Evolutionary conservation across 345 rosid genomes (phyloP), one percentile per base, ranked within the genome.

Genomic region (Murraya paniculata): DNA sequence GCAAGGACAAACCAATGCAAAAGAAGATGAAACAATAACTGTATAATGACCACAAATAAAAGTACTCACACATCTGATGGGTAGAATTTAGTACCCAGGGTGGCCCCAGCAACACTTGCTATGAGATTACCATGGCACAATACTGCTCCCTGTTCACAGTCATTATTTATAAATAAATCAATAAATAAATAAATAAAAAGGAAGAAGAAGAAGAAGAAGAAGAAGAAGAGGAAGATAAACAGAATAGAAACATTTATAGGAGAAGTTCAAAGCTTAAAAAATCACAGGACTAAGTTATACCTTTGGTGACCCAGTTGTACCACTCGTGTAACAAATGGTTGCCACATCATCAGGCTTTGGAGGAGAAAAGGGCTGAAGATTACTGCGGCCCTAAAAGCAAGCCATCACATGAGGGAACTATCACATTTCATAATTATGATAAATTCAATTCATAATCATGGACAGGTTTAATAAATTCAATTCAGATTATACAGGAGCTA

Each of bases 291-390:
- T 66, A 74, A 76, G 74, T 1, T 68, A 55, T 86, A 96, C 99
- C 98, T 96, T 96, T 73, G 99, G 99, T 59, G 91, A 92, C 75
- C 99, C 99, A 57, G 99, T 96, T 75, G 99, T 96, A 76, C 99
- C 99, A 79, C 99, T 96, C 11, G 99, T 96, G 79, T 96, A 91
- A 89, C 99, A 95, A 80, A 93, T 87, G 60, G 92, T 91, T 39
- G 96, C 96, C 72, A 87, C 24, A 76, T 88, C 92, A 69, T 89
- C 92, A 73, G 92, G 87, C 56, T 85, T 87, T 30, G 96, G 93
- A 10, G 91, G 88, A 73, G 77, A 82, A 79, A 90, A 91, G 25
- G 90, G 88, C 71, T 87, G 96, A 65, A 85, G 85, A 76, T 72
- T 84, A 82, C 90, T 87, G 70, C 74, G 78, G 83, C 96, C 96